A percentile compares a stretch with the other conserved stretches of the same genome.
Evolutionary conservation across 371 early-diverging fungal genomes (phyloP).

Genomic region (Dichotomocladium elegans): DNA sequence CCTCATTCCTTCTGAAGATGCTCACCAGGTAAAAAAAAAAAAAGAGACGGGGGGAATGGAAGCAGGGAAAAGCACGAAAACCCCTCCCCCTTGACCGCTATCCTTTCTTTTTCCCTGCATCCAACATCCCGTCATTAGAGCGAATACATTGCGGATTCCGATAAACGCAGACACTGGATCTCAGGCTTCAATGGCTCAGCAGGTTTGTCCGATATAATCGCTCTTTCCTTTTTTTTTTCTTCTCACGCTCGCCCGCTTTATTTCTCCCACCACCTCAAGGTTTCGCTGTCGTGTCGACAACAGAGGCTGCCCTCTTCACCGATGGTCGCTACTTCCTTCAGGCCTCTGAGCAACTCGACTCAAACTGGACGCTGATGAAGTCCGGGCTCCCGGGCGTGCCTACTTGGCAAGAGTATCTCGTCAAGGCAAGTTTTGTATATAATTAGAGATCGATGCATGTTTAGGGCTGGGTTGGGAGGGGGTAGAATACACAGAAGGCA

Average conservation of each 20-base stretch:
- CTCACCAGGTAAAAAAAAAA: conserved; percentile 76
- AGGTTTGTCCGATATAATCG: conserved; percentile 51
- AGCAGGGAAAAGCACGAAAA: background rate
- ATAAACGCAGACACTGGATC: conserved; percentile 92
- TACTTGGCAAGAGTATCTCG: conserved; percentile 85
- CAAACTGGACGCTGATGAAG: conserved; percentile 92
- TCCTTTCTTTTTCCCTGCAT: background rate
- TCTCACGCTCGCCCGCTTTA: background rate
- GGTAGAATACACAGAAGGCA: no score
- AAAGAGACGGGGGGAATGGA: no score
- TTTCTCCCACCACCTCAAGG: conserved; percentile 33
- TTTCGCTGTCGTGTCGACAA: conserved; percentile 72
- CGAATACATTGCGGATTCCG: conserved; percentile 94
- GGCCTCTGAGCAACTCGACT: conserved; percentile 89
- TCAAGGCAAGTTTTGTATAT: conserved; percentile 43
- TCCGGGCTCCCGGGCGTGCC: conserved; percentile 83
- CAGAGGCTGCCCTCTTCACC: conserved; percentile 87
- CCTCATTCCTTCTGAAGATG: conserved; percentile 92
- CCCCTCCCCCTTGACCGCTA: background rate
- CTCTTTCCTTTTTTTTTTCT: no score
- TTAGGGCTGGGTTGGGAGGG: no score
- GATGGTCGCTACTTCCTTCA: conserved; percentile 99
- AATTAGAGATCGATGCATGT: no score
- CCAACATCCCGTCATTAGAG: conserved; percentile 73
- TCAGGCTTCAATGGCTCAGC: conserved; percentile 99